A percentile compares a stretch with the other conserved stretches of the same genome.
Evolutionary conservation across 768 basidiomycete genomes (phyloP).

Genomic region (Pisolithus tinctorius): DNA sequence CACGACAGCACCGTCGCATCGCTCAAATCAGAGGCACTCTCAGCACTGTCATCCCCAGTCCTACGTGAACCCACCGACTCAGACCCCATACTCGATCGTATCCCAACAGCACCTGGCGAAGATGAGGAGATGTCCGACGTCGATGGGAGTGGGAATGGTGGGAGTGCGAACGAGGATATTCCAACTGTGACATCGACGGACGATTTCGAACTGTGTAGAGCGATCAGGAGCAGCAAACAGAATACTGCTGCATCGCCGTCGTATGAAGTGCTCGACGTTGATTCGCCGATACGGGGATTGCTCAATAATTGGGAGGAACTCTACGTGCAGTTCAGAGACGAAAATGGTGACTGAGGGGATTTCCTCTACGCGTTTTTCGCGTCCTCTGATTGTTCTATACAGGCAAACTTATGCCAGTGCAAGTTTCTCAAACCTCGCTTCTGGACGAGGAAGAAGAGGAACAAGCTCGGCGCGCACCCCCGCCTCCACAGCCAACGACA

Average conservation of each 20-base stretch:
- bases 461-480: conserved; percentile 1
- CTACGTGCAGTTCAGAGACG: conserved; percentile 61
- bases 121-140: conserved; percentile 18
- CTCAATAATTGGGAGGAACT: conserved; percentile 61
- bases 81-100: conserved; percentile 13
- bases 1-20: conserved; percentile 48
- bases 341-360: conserved; percentile 43
- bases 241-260: conserved; percentile 26
- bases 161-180: conserved; percentile 24
- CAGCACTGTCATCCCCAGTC: conserved; percentile 51
- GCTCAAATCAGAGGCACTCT: conserved; percentile 59
- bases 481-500: conserved; percentile 22
- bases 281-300: conserved; percentile 40
- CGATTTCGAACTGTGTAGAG: conserved; percentile 63
- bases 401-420: conserved; percentile 58
- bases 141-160: neutral
- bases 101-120: conserved; percentile 25
- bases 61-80: conserved; percentile 15
- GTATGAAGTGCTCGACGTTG: conserved; percentile 45
- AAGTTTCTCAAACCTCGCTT: conserved; percentile 50
- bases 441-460: conserved; percentile 58
- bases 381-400: neutral
- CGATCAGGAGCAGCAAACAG: conserved; percentile 40
- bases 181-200: conserved; percentile 30
- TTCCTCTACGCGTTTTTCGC: neutral